Base-by-base conservation (phyloP, 208 protist genomes). In the Acanthamoeba pearcei region DNA sequence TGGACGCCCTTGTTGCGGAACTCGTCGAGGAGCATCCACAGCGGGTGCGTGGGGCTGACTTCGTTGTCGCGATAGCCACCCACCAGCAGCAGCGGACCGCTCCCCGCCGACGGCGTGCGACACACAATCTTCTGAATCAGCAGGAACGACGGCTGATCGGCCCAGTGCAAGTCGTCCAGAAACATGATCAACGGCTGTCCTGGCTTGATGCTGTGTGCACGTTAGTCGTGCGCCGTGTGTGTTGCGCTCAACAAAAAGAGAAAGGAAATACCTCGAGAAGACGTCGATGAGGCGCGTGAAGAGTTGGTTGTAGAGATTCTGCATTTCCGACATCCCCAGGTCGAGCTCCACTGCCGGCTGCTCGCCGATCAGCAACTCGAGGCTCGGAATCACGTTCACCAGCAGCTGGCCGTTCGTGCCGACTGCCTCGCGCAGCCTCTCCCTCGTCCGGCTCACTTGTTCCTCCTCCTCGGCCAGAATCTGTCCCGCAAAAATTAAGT, bases 301-400 rank as follows among this genome's bases (percentile, higher is more conserved):
- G 49, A 88, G 80, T 42, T 88, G 80, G 53, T 88, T 88, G 53
- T 88, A 93, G 42, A 93, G 60, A 27, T 93, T 93, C n/a, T 93
- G 88, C 51, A 93, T 93, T 35, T 93, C 88, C 6, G 88, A 93
- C 64, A 93, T 72, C 2, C 88, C 88, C 9, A 93, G 88, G 60
- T 93, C 88, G 27, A 80, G 62, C 19, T 93, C 66, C 19, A 93
- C 66, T 5, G 60, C 64, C 24, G 88, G 88, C 66, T 93, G 88
- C 46, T 72, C 64, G 38, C 88, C 88, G n/a, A 93, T 42, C 19
- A 93, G 64, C 88, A 93, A 22, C 49, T 93, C 88, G 15, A 93
- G 46, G 62, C 88, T 93, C 38, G 88, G 88, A 27, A 93, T 93
- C 29, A 93, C 66, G 9, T 93, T 27, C 22, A 93, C 88, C 60